Percentiles rank a stretch among this genome's conserved stretches.
phyloP scores from a whole-genome alignment of 805 yeast genomes.

The Wickerhamomyces canadensis region DNA sequence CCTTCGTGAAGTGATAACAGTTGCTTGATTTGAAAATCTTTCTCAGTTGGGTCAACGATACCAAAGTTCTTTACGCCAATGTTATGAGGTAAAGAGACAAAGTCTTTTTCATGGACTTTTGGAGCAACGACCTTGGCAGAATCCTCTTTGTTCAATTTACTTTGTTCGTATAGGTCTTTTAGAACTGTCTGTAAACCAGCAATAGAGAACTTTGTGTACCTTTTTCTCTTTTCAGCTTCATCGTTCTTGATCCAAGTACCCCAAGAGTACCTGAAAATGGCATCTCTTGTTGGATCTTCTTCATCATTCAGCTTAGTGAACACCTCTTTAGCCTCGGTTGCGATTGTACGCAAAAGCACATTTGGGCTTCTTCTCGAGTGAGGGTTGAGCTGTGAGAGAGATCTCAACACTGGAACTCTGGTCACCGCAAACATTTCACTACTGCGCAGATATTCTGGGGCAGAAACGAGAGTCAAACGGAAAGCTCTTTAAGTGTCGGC shows the following conservation, averaged over 20 bases:
- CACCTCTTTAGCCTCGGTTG: conserved; percentile 27
- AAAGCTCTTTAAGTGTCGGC: no score
- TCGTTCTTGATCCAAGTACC: conserved; percentile 92
- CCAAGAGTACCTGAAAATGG: conserved; percentile 87
- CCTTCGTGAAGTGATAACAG: conserved; percentile 90
- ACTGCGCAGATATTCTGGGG: no score
- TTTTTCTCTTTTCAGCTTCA: conserved; percentile 60
- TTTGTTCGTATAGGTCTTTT: conserved; percentile 35
- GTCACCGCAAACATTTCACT: conserved; percentile 13
- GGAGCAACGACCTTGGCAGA: conserved; percentile 25
- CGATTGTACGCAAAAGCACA: conserved; percentile 22
- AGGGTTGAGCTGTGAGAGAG: not conserved
- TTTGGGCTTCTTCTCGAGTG: not conserved
- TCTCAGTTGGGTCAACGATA: conserved; percentile 35
- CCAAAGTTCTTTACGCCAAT: conserved; percentile 39
- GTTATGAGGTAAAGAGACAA: conserved; percentile 45
- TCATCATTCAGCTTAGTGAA: conserved; percentile 54
- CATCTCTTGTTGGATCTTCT: conserved; percentile 59
- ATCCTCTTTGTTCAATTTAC: conserved; percentile 28
- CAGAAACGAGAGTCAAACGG: no score
- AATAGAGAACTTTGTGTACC: conserved; percentile 78
- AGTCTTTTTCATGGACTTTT: conserved; percentile 33
- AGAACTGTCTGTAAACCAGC: conserved; percentile 64
- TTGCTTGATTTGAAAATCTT: conserved; percentile 53
- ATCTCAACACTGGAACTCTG: conserved; percentile 5